Percentiles rank a stretch among this genome's conserved stretches.
phyloP scores from a whole-genome alignment of 2,329 filamentous ascomycete species.

The Botryotinia calthae region DNA sequence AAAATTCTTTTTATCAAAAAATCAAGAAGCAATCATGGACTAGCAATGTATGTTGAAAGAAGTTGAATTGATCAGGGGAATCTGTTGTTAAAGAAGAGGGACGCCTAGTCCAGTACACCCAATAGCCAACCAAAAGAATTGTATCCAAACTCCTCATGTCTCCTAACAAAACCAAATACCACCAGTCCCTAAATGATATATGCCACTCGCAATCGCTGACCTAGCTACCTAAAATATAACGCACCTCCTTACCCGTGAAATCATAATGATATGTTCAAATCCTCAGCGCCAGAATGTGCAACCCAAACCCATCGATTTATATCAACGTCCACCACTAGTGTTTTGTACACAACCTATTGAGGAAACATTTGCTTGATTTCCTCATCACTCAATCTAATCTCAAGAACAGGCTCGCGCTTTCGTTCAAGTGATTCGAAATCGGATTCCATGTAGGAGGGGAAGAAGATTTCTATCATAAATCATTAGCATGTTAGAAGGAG shows the following conservation, averaged over 20 bases:
- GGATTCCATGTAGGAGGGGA: constrained; percentile 73
- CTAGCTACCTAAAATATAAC: constrained; percentile 8
- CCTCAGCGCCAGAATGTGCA: constrained; percentile 32
- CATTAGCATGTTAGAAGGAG: constrained; percentile 11
- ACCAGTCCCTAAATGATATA: background rate
- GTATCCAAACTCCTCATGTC: constrained; percentile 12
- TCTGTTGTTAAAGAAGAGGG: background rate
- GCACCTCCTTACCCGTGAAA: constrained; percentile 1
- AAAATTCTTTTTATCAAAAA: background rate
- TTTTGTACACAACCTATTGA: constrained; percentile 44
- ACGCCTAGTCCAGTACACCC: constrained; percentile 1
- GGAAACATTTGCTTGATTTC: constrained; percentile 68
- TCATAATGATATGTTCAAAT: constrained; percentile 33
- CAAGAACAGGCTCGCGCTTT: constrained; percentile 72
- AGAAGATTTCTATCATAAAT: constrained; percentile 64
- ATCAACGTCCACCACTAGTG: background rate
- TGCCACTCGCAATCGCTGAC: constrained; percentile 2
- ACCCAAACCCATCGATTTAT: constrained; percentile 19
- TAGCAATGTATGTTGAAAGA: background rate
- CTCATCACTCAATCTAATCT: constrained; percentile 75
- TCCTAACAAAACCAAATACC: constrained; percentile 13
- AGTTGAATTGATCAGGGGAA: background rate
- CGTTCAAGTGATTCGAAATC: constrained; percentile 74
- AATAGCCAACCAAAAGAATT: background rate
- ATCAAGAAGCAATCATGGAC: background rate